phyloP scores from a whole-genome alignment of 2,329 filamentous ascomycete species.

The Cryphonectria parasitica region DNA sequence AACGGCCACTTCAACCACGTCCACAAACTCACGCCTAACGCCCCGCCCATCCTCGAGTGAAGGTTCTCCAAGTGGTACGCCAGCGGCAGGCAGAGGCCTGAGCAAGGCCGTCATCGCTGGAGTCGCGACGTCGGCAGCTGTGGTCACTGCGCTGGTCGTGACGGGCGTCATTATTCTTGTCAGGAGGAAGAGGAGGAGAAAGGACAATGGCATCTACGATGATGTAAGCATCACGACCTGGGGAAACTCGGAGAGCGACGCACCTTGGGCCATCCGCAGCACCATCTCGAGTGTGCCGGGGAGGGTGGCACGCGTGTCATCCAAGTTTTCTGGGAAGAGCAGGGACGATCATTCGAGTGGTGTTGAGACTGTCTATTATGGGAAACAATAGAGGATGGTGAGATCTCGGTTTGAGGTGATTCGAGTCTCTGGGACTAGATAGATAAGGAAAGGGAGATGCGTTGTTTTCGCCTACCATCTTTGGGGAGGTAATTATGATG shows the following conservation, averaged over 20 bases:
- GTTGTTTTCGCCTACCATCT: background rate
- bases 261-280: slow-evolving; percentile 5
- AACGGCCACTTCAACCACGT: background rate
- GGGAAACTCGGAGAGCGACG: slow-evolving; percentile 11
- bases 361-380: background rate
- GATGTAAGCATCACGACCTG: slow-evolving; percentile 8
- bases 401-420: background rate
- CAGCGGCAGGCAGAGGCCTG: background rate
- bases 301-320: background rate
- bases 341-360: background rate
- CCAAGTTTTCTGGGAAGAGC: background rate
- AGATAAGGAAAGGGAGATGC: background rate
- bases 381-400: background rate
- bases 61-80: no score
- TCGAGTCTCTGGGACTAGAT: background rate
- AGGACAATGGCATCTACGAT: background rate
- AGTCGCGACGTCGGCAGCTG: background rate
- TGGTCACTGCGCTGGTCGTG: background rate
- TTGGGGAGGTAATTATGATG: no score
- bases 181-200: background rate
- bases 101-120: background rate
- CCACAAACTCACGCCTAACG: background rate
- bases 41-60: background rate
- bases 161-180: background rate
- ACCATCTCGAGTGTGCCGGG: background rate